Evolutionary conservation across 2,329 filamentous ascomycete genomes (phyloP).

Genomic region (Penicillium rolfsii): DNA sequence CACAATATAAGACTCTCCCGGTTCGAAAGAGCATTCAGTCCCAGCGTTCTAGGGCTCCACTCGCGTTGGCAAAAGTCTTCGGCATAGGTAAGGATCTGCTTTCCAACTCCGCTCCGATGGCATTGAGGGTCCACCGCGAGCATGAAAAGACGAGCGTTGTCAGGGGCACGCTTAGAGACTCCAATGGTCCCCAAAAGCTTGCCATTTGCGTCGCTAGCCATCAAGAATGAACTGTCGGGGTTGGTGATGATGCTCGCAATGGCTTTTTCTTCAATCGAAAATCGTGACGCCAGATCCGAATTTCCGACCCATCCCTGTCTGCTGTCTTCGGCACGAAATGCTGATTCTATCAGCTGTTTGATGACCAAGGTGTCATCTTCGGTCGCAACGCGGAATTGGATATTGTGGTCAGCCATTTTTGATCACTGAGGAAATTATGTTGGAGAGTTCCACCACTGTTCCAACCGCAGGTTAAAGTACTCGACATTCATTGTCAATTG

Average conservation of each 20-base stretch:
- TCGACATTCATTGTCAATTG: neutral
- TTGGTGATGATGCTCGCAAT: slow-evolving; percentile 33
- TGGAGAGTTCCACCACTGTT: neutral
- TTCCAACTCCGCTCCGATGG: slow-evolving; percentile 32
- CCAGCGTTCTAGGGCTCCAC: slow-evolving; percentile 27
- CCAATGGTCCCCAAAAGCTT: slow-evolving; percentile 28
- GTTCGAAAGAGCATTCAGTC: slow-evolving; percentile 35
- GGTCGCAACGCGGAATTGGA: slow-evolving; percentile 46
- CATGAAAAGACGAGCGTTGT: slow-evolving; percentile 29
- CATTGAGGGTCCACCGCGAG: slow-evolving; percentile 28
- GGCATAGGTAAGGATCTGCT: slow-evolving; percentile 33
- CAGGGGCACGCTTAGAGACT: slow-evolving; percentile 19
- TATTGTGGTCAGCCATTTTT: slow-evolving; percentile 22
- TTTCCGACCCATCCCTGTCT: slow-evolving; percentile 44
- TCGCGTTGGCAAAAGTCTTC: slow-evolving; percentile 31
- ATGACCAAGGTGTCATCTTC: slow-evolving; percentile 41
- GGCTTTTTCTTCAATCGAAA: slow-evolving; percentile 29
- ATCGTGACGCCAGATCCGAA: slow-evolving; percentile 33
- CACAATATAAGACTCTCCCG: slow-evolving; percentile 34
- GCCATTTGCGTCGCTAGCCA: slow-evolving; percentile 21
- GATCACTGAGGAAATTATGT: neutral
- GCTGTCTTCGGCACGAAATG: slow-evolving; percentile 48
- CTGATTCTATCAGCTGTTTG: slow-evolving; percentile 44
- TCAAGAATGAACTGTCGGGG: slow-evolving; percentile 33
- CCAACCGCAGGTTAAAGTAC: neutral